These are phyloP conservation scores for Podospora didyma DNA, from an alignment of 495 filamentous ascomycete genomes.

Conservation along the genomic window DNA sequence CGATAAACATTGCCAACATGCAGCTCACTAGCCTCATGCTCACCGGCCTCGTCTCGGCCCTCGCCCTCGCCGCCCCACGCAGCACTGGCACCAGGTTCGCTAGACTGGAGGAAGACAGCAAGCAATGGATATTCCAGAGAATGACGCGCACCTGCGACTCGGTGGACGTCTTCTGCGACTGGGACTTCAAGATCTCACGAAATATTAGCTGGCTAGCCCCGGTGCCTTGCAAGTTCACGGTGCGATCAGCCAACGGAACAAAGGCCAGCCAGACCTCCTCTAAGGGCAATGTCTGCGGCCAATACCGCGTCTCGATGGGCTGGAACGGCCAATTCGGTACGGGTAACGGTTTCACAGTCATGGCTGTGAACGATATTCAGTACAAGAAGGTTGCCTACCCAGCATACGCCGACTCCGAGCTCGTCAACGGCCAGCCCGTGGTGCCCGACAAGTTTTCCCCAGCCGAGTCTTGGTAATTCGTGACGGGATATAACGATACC, in stretches of 20 bases:
- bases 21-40: slow-evolving; percentile 29
- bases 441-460: slow-evolving; percentile 51
- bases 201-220: slow-evolving; percentile 21
- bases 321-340: slow-evolving; percentile 55
- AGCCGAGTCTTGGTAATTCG: slow-evolving; percentile 14
- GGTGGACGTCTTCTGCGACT: slow-evolving; percentile 41
- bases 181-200: slow-evolving; percentile 45
- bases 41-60: slow-evolving; percentile 27
- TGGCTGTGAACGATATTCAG: slow-evolving; percentile 42
- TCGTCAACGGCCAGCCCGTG: slow-evolving; percentile 41
- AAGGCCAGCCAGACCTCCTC: slow-evolving; percentile 39
- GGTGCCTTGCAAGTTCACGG: slow-evolving; percentile 39
- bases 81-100: slow-evolving; percentile 18
- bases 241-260: slow-evolving; percentile 7
- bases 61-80: slow-evolving; percentile 10
- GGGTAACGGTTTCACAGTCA: slow-evolving; percentile 49
- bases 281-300: slow-evolving; percentile 39
- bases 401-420: slow-evolving; percentile 43
- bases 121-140: slow-evolving; percentile 44
- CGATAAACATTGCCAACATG: neutral
- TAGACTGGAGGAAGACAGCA: slow-evolving; percentile 37
- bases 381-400: slow-evolving; percentile 43
- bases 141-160: slow-evolving; percentile 47
- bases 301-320: slow-evolving; percentile 46
- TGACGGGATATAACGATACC: neutral